Evolutionary conservation across 768 basidiomycete genomes (phyloP).

Genomic region (Phanerochaete carnosa): DNA sequence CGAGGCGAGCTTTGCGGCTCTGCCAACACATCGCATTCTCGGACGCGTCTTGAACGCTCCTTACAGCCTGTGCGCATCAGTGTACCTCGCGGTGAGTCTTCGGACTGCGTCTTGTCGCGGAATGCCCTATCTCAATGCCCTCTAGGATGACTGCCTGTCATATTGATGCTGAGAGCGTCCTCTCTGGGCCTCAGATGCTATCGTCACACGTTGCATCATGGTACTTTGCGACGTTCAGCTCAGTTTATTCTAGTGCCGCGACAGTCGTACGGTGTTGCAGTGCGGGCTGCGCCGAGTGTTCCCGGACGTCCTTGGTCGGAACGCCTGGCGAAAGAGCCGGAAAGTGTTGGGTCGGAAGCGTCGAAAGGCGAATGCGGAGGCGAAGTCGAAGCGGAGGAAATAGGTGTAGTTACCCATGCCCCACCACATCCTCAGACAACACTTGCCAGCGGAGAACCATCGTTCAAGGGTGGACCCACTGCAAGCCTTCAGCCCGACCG

Average conservation of each 20-base stretch:
- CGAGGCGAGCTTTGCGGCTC: constrained; percentile 7
- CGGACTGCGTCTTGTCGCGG: neutral
- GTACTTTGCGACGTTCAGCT: constrained; percentile 8
- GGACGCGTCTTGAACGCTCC: constrained; percentile 15
- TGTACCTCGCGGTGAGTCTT: constrained; percentile 18
- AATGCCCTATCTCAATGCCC: neutral
- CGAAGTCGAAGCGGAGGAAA: neutral
- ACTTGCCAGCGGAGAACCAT: neutral
- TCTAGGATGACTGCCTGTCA: constrained; percentile 67
- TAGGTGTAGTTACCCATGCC: neutral
- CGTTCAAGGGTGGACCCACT: neutral
- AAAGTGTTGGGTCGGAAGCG: neutral
- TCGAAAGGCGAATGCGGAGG: neutral
- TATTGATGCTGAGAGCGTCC: constrained; percentile 85
- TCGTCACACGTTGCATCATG: constrained; percentile 33
- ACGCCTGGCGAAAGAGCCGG: neutral
- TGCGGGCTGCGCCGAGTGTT: neutral
- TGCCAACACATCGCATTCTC: constrained; percentile 6
- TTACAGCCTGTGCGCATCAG: constrained; percentile 11
- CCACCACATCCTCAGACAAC: neutral
- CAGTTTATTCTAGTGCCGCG: neutral
- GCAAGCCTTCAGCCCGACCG: neutral
- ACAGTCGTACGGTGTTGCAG: neutral
- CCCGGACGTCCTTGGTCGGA: neutral
- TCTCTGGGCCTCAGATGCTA: constrained; percentile 61